Percentiles rank a stretch among this genome's conserved stretches.
Evolutionary conservation across 495 filamentous ascomycete species (phyloP).

Genomic region (Daldinia vernicosa): DNA sequence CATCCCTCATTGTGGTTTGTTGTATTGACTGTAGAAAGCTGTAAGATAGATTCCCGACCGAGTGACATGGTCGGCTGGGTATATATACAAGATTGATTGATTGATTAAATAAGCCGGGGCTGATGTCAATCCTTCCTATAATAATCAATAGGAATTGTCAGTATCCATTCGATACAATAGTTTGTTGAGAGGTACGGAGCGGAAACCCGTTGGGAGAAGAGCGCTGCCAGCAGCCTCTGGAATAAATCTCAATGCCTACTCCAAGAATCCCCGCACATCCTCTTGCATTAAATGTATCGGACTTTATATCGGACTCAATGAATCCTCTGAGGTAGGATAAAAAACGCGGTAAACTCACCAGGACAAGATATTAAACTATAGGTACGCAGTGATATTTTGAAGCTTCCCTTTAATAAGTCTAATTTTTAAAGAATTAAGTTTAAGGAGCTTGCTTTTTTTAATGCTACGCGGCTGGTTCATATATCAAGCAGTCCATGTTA

Average conservation of each 20-base stretch:
- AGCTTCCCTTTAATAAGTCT: not conserved
- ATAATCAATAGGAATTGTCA: not conserved
- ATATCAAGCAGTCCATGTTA: constrained; percentile 12
- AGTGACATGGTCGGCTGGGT: not conserved
- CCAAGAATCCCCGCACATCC: not conserved
- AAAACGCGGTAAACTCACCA: not conserved
- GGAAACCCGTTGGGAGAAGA: not conserved
- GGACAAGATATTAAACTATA: not conserved
- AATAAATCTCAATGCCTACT: not conserved
- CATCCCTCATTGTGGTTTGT: not conserved
- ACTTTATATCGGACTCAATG: not conserved
- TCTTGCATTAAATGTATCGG: not conserved
- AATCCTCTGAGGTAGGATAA: not conserved
- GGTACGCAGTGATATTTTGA: not conserved
- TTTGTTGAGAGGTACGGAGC: not conserved
- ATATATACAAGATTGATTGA: not conserved
- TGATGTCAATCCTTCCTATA: not conserved
- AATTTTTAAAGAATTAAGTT: not conserved
- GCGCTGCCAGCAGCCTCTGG: not conserved
- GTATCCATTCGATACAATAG: not conserved
- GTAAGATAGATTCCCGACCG: not conserved
- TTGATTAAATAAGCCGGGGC: constrained; percentile 2
- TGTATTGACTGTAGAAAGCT: not conserved
- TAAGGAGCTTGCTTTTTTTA: not conserved
- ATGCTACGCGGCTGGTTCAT: constrained; percentile 10